Conservation (phyloP, 306 rosid species). For the Corylus heterophylla region DNA sequence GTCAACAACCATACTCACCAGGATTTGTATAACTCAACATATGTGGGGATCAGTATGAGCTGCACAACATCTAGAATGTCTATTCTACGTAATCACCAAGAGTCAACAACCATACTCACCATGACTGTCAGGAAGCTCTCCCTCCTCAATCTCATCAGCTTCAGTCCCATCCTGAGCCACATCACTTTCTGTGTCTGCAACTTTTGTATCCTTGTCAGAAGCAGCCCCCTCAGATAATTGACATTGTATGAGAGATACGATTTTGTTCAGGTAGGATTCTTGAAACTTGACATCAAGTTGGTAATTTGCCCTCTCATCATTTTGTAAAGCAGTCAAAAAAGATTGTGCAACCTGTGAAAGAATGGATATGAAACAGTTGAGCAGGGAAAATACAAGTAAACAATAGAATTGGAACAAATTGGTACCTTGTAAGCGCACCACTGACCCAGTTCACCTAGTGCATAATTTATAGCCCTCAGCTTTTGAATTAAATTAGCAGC, state of each 20-base stretch:
- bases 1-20: conserved; percentile 59
- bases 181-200: conserved; percentile 35
- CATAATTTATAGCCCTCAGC: conserved; percentile 95
- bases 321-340: conserved; percentile 93
- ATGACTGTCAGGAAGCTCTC: conserved; percentile 95
- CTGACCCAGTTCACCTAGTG: conserved; percentile 98
- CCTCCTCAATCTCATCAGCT: conserved; percentile 85
- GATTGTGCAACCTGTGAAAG: conserved; percentile 83
- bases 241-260: conserved; percentile 82
- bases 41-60: conserved; percentile 7
- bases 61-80: conserved; percentile 10
- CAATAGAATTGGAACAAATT: conserved; percentile 17
- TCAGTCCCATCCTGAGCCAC: conserved; percentile 39
- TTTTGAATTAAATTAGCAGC: conserved; percentile 95
- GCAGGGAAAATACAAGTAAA: conserved; percentile 14
- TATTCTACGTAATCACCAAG: conserved; percentile 17
- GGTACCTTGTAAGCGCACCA: conserved; percentile 96
- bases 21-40: background rate
- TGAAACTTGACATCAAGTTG: conserved; percentile 99
- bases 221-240: conserved; percentile 93
- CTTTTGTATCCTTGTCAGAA: conserved; percentile 58
- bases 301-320: conserved; percentile 97
- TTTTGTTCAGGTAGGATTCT: conserved; percentile 79
- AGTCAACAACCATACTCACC: conserved; percentile 59
- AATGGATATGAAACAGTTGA: conserved; percentile 25